Base-by-base conservation (phyloP, 331 rosid genomes). In the Quercus tomentella region DNA sequence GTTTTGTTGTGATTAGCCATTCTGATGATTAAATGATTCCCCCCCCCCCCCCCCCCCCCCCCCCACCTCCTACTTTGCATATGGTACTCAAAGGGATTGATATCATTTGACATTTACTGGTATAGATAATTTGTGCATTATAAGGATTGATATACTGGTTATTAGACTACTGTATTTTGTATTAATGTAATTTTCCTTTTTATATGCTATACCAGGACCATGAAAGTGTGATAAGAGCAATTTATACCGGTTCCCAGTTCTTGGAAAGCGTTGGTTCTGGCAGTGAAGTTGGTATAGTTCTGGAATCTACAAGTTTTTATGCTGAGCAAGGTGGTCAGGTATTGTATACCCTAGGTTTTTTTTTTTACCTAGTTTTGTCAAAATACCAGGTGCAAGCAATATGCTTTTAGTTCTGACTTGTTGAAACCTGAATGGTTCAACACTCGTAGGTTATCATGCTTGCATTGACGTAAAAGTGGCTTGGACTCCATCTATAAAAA, bases 271-370 rank as follows among this genome's bases (percentile, higher is more conserved):
- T 86, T 82, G 81, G 80, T 45, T 81, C 84, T 21, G 87, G 81
- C 70, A 88, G 79, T 73, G 97, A 89, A 81, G 84, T 93, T 77
- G 99, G 98, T 60, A 35, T 96, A 61, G 85, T 93, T 83, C 84
- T 96, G 84, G 94, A 91, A 75, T 96, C 98, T 52, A 90, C 98
- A 37, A 93, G 98, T 87, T 96, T 96, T 84, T 96, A 96, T 86
- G 97, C 99, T 7, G 99, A 93, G 88, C 98, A 96, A 87, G 99
- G 99, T 90, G 99, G 99, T 73, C 99, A 95, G 99, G 99, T 96
- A 91, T 49, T 79, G 60, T 43, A 28, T 45, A 21, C 56, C 52
- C 43, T 51, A 26, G 12, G 73, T 77, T 26, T 37, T 56, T 37
- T 56, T 56, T 69, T 31, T 20, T 78, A 57, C 23, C 51, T 74